phyloP scores from a whole-genome alignment of 148 eudicot genomes.

The Dianthus caryophyllus region DNA sequence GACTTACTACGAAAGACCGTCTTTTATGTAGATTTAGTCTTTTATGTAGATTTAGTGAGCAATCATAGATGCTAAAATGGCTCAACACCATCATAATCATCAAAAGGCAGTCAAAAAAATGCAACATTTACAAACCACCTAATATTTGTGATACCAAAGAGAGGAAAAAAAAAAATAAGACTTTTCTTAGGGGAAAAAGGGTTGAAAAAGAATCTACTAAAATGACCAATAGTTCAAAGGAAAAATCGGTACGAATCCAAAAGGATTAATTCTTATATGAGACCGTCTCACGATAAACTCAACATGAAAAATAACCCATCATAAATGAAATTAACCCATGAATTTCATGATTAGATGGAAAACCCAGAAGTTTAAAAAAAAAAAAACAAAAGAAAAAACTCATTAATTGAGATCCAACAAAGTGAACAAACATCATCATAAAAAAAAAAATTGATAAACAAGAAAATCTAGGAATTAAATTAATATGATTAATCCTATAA shows the following conservation, averaged over 20 bases:
- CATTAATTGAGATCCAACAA: conserved; percentile 12
- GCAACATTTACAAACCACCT: conserved; percentile 14
- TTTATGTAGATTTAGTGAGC: too few species aligned
- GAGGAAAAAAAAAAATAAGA: neutral
- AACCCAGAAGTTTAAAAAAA: too few species aligned
- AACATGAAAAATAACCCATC: conserved; percentile 3
- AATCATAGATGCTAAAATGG: conserved; percentile 22
- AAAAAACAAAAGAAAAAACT: neutral
- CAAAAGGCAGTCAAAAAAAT: conserved; percentile 24
- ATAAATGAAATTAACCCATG: neutral
- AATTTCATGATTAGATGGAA: neutral
- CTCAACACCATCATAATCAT: conserved; percentile 25
- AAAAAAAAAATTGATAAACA: too few species aligned
- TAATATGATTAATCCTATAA: neutral
- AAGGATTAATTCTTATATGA: too few species aligned
- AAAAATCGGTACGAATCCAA: neutral
- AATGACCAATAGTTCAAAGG: conserved; percentile 4
- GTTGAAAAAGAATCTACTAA: conserved; percentile 9
- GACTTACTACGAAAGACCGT: too few species aligned
- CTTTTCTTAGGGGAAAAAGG: neutral
- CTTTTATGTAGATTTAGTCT: too few species aligned
- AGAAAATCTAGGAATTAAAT: neutral
- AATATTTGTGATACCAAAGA: conserved; percentile 4
- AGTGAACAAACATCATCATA: too few species aligned
- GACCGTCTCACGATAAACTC: too few species aligned